Conservation (phyloP, 2,329 filamentous ascomycete genomes). For the Trichothecium sympodiale region DNA sequence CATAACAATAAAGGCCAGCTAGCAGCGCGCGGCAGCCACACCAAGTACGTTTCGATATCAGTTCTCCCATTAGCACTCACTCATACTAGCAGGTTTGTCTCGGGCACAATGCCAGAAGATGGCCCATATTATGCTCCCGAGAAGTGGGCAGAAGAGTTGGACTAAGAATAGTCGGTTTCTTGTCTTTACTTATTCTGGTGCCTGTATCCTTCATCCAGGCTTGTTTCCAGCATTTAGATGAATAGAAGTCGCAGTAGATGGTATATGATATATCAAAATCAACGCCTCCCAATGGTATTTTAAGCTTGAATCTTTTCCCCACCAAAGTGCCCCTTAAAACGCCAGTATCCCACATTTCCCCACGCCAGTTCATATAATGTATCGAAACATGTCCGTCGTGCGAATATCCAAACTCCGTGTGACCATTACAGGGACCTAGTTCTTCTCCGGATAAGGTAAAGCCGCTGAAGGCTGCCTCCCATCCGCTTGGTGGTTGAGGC, state of each 20-base stretch:
- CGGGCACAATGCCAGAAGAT: slow-evolving; percentile 22
- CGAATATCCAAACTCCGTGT: neutral
- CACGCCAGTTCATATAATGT: no score
- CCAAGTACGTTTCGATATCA: slow-evolving; percentile 36
- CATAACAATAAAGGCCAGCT: slow-evolving; percentile 47
- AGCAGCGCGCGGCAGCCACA: slow-evolving; percentile 53
- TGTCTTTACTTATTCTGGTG: no score
- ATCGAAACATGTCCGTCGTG: no score
- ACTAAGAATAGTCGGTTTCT: slow-evolving; percentile 10
- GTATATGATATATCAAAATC: neutral
- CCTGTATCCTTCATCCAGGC: neutral
- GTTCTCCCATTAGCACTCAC: no score
- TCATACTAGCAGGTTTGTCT: slow-evolving; percentile 25
- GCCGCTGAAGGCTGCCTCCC: slow-evolving; percentile 10
- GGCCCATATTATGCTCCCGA: slow-evolving; percentile 25
- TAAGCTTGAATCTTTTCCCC: neutral
- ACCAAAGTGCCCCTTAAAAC: no score
- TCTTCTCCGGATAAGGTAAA: slow-evolving; percentile 14
- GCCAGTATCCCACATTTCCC: no score
- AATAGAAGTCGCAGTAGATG: slow-evolving; percentile 2
- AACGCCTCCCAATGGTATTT: neutral
- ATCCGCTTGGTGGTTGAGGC: slow-evolving; percentile 19
- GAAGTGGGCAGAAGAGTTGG: slow-evolving; percentile 21
- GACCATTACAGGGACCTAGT: neutral
- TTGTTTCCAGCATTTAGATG: neutral